Conservation (phyloP, 257 asterid genomes). For the Nicotiana otophora region DNA sequence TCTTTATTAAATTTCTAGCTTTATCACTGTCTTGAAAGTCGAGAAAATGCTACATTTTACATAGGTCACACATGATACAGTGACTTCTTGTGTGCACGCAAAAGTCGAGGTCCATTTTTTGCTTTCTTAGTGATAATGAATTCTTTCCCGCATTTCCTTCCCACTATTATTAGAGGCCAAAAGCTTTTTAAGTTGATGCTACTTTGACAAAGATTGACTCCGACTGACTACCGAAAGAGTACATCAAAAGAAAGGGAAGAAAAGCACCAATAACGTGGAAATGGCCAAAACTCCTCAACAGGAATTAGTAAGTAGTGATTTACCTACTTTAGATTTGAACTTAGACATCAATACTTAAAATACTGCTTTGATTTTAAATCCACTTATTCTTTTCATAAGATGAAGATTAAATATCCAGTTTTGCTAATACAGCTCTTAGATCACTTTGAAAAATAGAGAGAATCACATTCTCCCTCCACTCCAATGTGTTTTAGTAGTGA, state of each 20-base stretch:
- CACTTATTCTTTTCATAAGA: background rate
- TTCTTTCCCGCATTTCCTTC: background rate
- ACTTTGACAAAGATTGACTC: background rate
- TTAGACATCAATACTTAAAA: background rate
- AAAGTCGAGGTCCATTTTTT: background rate
- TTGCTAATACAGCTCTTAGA: background rate
- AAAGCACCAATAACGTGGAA: background rate
- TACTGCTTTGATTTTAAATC: background rate
- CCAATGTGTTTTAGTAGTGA: background rate
- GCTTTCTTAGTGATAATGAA: background rate
- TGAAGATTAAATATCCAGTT: background rate
- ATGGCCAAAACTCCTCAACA: background rate
- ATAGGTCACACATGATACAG: background rate
- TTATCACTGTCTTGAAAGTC: no score
- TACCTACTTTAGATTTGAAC: background rate
- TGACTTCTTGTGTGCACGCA: background rate
- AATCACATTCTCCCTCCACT: background rate
- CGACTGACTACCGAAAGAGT: background rate
- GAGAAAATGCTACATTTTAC: no score
- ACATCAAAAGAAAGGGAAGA: background rate
- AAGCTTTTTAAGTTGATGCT: background rate
- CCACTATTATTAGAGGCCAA: background rate
- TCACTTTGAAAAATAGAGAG: background rate
- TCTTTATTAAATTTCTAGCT: background rate
- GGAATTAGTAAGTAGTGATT: background rate